A percentile compares a stretch with the other conserved stretches of the same genome.
Evolutionary conservation across 306 rosid genomes (phyloP).

Genomic region (Amphicarpaea edgeworthii): DNA sequence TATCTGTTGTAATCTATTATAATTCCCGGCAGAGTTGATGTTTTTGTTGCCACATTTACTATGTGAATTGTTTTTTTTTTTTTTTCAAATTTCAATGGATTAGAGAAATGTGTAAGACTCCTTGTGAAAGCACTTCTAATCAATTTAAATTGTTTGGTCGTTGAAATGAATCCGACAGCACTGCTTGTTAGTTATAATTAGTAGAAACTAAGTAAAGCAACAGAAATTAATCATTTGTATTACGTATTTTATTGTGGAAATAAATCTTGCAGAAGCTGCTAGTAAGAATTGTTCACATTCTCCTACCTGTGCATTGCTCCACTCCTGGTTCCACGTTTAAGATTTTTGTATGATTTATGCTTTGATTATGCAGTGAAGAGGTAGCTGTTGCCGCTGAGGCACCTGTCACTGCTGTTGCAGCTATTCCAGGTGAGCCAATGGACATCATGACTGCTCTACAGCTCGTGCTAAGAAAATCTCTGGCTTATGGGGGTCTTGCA

Average conservation of each 20-base stretch:
- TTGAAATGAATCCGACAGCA: not conserved
- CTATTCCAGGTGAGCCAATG: conserved; percentile 53
- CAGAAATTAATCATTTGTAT: not conserved
- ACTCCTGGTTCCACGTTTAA: not conserved
- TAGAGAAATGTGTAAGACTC: not conserved
- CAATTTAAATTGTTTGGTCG: not conserved
- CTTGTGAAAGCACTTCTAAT: not conserved
- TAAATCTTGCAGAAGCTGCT: not conserved
- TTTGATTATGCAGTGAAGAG: conserved; percentile 44
- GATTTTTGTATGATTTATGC: not conserved
- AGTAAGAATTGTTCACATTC: not conserved
- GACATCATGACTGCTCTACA: conserved; percentile 70
- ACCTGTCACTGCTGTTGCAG: conserved; percentile 17
- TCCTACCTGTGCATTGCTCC: not conserved
- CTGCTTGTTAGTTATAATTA: too few relatives aligned
- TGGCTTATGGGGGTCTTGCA: conserved; percentile 79
- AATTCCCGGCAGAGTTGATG: not conserved
- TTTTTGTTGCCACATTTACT: not conserved
- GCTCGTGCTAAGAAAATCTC: conserved; percentile 83
- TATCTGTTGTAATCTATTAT: not conserved
- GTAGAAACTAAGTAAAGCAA: not conserved
- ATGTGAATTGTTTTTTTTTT: not conserved
- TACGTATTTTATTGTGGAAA: not conserved
- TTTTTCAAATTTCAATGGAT: not conserved
- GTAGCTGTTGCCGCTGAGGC: conserved; percentile 39